phyloP scores from a whole-genome alignment of 441 rosid genomes.

The Syzygium malaccense region DNA sequence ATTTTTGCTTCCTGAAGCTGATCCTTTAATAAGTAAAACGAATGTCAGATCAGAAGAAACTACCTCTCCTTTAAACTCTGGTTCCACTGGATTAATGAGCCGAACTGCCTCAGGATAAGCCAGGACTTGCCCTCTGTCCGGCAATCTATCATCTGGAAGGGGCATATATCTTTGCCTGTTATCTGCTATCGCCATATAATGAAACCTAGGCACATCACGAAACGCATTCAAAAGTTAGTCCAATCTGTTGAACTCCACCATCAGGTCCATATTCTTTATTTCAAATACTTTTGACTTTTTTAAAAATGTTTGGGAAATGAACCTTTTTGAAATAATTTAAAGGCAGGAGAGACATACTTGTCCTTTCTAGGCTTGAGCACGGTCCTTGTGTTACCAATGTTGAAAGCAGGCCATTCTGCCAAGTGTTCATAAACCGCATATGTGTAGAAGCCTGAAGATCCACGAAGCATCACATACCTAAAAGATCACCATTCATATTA shows the following conservation, averaged over 20 bases:
- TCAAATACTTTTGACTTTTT: neutral
- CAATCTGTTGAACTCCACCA: neutral
- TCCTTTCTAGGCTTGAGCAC: conserved; percentile 12
- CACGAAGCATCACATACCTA: conserved; percentile 5
- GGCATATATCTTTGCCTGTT: conserved; percentile 3
- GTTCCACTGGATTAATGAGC: neutral
- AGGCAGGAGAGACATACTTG: conserved; percentile 1
- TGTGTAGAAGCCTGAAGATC: conserved; percentile 10
- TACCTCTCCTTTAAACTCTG: neutral
- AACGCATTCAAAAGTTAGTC: neutral
- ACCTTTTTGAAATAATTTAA: neutral
- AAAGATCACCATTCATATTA: neutral
- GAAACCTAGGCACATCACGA: neutral
- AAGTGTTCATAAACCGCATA: conserved; percentile 3
- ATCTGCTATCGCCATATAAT: neutral
- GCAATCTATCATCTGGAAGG: conserved; percentile 4
- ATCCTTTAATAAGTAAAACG: neutral
- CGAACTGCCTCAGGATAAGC: neutral
- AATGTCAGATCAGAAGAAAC: neutral
- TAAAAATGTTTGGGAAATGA: neutral
- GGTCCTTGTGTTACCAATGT: conserved; percentile 5
- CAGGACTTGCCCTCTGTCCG: neutral
- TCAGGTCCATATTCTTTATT: neutral
- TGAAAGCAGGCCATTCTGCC: conserved; percentile 14
- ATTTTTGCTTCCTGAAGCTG: neutral